Evolutionary conservation across 148 eudicot species (phyloP), one percentile per base, ranked within the genome.

Genomic region (Fagopyrum homotropicum): DNA sequence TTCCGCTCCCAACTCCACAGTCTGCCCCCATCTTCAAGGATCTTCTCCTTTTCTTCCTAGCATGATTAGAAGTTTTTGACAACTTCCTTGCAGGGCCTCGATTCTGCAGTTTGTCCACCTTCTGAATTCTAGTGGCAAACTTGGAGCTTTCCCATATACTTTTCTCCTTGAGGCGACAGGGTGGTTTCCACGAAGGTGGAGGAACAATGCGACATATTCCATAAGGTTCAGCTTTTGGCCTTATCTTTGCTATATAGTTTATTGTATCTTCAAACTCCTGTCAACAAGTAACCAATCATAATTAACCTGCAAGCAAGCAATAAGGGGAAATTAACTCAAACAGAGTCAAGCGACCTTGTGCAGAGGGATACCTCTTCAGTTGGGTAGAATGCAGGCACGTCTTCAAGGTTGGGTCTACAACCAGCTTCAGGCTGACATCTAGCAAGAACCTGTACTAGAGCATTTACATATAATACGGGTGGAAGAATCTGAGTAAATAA

Each of bases 151-250:
- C 99, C 99, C 99, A 96, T 69, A 79, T 80, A 80, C 78, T 75
- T 50, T 79, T 88, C 73, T 88, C 86, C 76, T 85, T 90, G 15
- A 96, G 85, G 81, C 79, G 91, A 72, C 94, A 96, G 52, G 97
- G 92, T 81, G 99, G 94, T 84, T 84, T 90, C 99, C 99, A 96
- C 22, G 97, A 79, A 76, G 97, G 77, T 76, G 99, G 99, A 77
- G 99, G 99, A 73, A 96, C 85, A 68, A 96, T 92, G 46, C 99
- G 99, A 73, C 99, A 96, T 73, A 96, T 96, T 55, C 99, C 99
- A 81, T 90, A 96, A 64, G 69, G 80, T 85, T 96, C 99, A 45
- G 99, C 99, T 78, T 74, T 79, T 9, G 80, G 75, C 46, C 98
- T 96, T 86, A 96, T 90, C 59, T 84, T 87, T 56, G 86, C 88